Evolutionary conservation across 257 asterid genomes (phyloP).

Genomic region (Dorcoceras hygrometricum): DNA sequence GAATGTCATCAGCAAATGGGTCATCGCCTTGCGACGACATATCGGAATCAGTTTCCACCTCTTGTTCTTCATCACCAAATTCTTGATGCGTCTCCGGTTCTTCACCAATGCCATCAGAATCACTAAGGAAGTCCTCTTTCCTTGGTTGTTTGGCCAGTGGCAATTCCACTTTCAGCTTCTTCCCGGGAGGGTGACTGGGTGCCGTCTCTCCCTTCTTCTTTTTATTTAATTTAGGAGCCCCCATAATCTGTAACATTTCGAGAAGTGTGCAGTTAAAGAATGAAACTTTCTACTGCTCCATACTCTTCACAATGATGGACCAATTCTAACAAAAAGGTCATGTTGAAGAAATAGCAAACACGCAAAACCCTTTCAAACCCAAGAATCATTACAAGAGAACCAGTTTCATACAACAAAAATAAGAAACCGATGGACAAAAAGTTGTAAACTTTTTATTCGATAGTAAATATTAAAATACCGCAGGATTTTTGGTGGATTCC

Average conservation of each 20-base stretch:
- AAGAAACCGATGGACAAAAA: too few relatives aligned
- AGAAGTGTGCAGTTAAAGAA: background rate
- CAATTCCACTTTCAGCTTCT: slow-evolving; percentile 59
- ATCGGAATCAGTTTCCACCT: slow-evolving; percentile 52
- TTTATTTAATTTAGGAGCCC: slow-evolving; percentile 43
- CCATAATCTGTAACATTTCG: slow-evolving; percentile 43
- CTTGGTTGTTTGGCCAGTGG: slow-evolving; percentile 24
- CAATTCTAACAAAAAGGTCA: too few relatives aligned
- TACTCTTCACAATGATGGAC: background rate
- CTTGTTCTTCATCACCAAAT: slow-evolving; percentile 46
- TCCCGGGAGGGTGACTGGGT: slow-evolving; percentile 39
- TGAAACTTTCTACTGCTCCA: too few relatives aligned
- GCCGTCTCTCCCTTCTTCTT: slow-evolving; percentile 30
- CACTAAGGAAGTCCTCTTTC: slow-evolving; percentile 47
- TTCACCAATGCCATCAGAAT: slow-evolving; percentile 42
- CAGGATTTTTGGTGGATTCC: background rate
- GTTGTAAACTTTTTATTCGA: background rate
- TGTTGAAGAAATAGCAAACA: background rate
- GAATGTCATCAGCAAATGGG: slow-evolving; percentile 64
- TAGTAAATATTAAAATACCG: background rate
- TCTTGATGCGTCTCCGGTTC: slow-evolving; percentile 33
- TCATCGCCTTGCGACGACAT: slow-evolving; percentile 79
- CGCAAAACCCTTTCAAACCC: background rate
- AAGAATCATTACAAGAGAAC: background rate
- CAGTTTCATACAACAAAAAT: background rate